Percentiles rank a stretch among this genome's conserved stretches.
These are phyloP conservation scores for Symbiotaphrina buchneri DNA, from an alignment of 495 filamentous ascomycete genomes.

Conservation along the genomic window DNA sequence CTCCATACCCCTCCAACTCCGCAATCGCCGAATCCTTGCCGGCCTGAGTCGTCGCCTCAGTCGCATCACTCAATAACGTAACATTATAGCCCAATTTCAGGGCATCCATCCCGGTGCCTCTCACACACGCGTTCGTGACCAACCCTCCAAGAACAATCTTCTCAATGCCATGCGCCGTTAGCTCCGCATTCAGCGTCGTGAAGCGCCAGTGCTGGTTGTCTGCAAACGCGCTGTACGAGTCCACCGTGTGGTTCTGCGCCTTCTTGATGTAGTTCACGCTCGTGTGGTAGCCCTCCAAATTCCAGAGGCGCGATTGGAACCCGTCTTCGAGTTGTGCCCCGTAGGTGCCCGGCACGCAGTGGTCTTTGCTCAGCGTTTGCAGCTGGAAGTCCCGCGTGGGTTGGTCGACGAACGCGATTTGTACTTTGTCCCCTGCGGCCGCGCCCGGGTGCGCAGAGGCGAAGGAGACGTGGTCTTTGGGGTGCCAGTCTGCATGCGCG, in stretches of 20 bases:
- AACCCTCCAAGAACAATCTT: conserved; percentile 11
- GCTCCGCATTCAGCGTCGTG: conserved; percentile 11
- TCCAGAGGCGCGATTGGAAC: conserved; percentile 8
- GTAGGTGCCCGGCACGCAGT: conserved; percentile 12
- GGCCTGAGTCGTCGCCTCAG: no score
- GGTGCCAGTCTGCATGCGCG: no score
- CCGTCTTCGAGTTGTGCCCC: conserved; percentile 11
- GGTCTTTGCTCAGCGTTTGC: conserved; percentile 10
- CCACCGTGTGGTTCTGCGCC: conserved; percentile 12
- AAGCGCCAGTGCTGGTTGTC: conserved; percentile 14
- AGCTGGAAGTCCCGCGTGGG: conserved; percentile 10
- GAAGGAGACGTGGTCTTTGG: no score
- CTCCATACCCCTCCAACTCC: no score
- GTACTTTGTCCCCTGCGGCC: no score
- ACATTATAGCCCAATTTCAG: no score
- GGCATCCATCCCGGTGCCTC: conserved; percentile 13
- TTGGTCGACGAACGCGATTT: no score
- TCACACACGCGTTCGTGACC: conserved; percentile 12
- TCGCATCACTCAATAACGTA: no score
- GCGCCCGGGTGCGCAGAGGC: no score
- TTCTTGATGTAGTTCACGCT: conserved; percentile 14
- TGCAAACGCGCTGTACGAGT: conserved; percentile 12
- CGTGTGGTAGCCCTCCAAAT: conserved; percentile 9
- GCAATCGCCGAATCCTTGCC: no score
- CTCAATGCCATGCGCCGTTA: conserved; percentile 10